Evolutionary conservation across 2,329 filamentous ascomycete species (phyloP).

Genomic region (Aspergillus sergii): DNA sequence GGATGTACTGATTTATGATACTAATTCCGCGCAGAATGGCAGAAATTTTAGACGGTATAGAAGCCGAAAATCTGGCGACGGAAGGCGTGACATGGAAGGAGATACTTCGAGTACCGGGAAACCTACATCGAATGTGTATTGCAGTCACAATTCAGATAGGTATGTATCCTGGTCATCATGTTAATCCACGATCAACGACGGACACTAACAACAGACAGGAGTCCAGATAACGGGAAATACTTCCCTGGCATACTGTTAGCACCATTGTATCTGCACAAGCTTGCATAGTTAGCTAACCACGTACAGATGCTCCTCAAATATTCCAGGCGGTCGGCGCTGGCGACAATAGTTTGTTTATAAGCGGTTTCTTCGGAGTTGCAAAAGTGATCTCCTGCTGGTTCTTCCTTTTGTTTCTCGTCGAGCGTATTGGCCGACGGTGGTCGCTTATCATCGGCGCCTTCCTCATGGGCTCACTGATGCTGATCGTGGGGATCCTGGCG

Average conservation of each 20-base stretch:
- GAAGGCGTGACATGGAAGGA: slow-evolving; percentile 54
- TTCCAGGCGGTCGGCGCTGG: slow-evolving; percentile 55
- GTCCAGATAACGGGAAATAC: slow-evolving; percentile 55
- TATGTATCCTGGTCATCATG: not conserved
- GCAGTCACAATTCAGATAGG: slow-evolving; percentile 53
- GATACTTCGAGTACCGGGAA: slow-evolving; percentile 45
- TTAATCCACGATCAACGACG: no score
- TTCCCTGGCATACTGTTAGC: slow-evolving; percentile 46
- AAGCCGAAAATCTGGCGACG: slow-evolving; percentile 35
- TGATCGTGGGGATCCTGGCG: slow-evolving; percentile 52
- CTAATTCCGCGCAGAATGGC: slow-evolving; percentile 51
- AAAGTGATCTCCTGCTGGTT: slow-evolving; percentile 53
- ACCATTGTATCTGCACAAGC: not conserved
- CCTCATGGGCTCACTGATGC: slow-evolving; percentile 55
- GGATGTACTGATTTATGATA: slow-evolving; percentile 22
- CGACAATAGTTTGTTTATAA: slow-evolving; percentile 48
- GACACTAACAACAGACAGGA: slow-evolving; percentile 8
- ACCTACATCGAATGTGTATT: slow-evolving; percentile 51
- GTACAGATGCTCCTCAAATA: slow-evolving; percentile 50
- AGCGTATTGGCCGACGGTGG: slow-evolving; percentile 53
- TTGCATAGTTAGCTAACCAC: not conserved
- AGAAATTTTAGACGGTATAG: slow-evolving; percentile 30
- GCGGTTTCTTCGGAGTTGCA: slow-evolving; percentile 55
- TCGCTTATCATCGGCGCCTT: slow-evolving; percentile 52
- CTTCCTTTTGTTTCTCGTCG: slow-evolving; percentile 55